Base-by-base conservation (phyloP, 495 filamentous ascomycete species). In the Cairneyella variabilis region DNA sequence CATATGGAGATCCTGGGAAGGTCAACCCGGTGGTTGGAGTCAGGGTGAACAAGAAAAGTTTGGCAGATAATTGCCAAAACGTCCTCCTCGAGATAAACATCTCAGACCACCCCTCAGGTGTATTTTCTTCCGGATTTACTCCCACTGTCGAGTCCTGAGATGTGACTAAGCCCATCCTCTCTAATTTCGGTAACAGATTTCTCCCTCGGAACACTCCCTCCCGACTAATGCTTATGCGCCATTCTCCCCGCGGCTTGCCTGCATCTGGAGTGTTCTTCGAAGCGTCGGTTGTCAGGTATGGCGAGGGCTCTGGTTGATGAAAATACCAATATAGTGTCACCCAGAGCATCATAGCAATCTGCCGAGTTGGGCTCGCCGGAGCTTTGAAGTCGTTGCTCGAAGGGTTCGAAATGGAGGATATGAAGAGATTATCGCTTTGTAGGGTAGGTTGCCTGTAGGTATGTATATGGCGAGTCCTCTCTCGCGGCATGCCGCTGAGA, bases 261-360 rank as follows among this genome's bases (percentile, higher is more conserved):
- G 68, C 63, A 17, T 73, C 68, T 2, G 90, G 85, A 0, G 89
- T 87, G 53, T 77, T 56, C 54, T 75, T 77, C 14, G 82, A 87
- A 2, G 78, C 75, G n/a, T 77, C 73, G 9, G 78, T 88, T 11
- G 72, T 74, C 20, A 92, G 49, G 36, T 76, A 77, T 0, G 74
- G 66, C 1, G 62, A 40, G 1, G 86, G 85, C 28, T 76, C 70
- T 1, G 78, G 76, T 57, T 89, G 85, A 64, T 97, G 91, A 65
- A 97, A 98, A 71, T 97, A 98, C 95, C 95, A 97, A 69, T 86
- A 95, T 27, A 97, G 70, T 1, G 89, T 91, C 23, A 89, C 82
- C 90, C 92, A 98, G 6, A 97, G 79, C 89, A 96, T 92, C 88
- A 95, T 88, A 52, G 91, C 91, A 52, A 95, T 85, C 69, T 91